Percentiles rank a stretch among this genome's conserved stretches.
Conservation (phyloP, 164 flowering plant species). For the Protea cynaroides region DNA sequence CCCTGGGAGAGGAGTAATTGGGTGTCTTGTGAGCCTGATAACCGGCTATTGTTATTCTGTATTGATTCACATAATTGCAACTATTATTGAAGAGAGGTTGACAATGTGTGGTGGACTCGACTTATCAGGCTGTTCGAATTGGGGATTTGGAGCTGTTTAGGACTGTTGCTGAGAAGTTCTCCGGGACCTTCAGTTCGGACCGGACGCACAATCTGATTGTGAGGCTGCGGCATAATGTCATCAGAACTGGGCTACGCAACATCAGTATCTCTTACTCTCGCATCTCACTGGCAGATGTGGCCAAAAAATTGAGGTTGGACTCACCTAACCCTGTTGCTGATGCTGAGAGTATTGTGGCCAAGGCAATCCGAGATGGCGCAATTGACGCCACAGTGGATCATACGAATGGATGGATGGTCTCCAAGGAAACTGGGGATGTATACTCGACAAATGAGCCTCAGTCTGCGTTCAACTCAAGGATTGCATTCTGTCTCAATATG, state of each 20-base stretch:
- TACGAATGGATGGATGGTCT: slow-evolving; percentile 77
- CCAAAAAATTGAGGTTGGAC: slow-evolving; percentile 70
- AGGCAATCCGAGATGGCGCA: slow-evolving; percentile 94
- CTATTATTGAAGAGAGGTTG: not conserved
- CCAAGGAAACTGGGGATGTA: slow-evolving; percentile 89
- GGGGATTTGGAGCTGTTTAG: slow-evolving; percentile 88
- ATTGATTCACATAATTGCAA: not conserved
- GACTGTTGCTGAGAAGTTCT: slow-evolving; percentile 65
- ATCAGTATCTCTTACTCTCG: slow-evolving; percentile 91
- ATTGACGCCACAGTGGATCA: slow-evolving; percentile 90
- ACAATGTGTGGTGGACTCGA: not conserved
- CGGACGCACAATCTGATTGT: slow-evolving; percentile 85
- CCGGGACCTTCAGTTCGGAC: slow-evolving; percentile 56
- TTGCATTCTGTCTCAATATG: slow-evolving; percentile 91
- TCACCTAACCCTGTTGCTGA: slow-evolving; percentile 81
- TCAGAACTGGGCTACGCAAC: slow-evolving; percentile 86
- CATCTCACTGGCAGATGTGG: slow-evolving; percentile 80
- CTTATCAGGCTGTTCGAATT: slow-evolving; percentile 80
- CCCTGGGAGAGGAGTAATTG: too few species aligned
- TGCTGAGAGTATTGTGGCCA: slow-evolving; percentile 93
- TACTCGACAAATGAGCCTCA: slow-evolving; percentile 94
- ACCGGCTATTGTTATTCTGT: too few species aligned
- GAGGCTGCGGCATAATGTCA: slow-evolving; percentile 86
- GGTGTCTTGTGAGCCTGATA: too few species aligned
- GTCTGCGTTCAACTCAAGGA: slow-evolving; percentile 73